A percentile compares a stretch with the other conserved stretches of the same genome.
Evolutionary conservation across 164 flowering plant genomes (phyloP).

Genomic region (Dillenia suffruticosa): DNA sequence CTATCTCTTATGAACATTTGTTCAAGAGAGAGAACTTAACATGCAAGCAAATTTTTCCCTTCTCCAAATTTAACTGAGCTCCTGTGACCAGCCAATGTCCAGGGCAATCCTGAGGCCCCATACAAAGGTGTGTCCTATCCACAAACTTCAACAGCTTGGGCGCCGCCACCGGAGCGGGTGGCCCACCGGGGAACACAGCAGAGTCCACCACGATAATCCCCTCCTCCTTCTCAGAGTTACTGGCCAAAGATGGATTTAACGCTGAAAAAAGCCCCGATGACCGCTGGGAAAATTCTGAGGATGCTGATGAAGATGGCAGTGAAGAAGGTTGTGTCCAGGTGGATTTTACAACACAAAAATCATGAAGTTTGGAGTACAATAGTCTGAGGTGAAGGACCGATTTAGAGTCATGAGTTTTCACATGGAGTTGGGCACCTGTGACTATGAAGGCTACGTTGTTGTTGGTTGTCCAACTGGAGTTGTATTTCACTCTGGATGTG

Average conservation of each 20-base stretch:
- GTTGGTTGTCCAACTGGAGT: constrained; percentile 34
- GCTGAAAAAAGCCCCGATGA: constrained; percentile 14
- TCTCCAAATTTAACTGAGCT: constrained; percentile 63
- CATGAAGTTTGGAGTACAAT: constrained; percentile 38
- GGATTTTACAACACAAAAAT: constrained; percentile 28
- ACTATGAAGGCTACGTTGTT: constrained; percentile 46
- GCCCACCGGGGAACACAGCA: constrained; percentile 57
- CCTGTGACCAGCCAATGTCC: constrained; percentile 91
- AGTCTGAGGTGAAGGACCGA: constrained; percentile 69
- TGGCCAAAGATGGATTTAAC: constrained; percentile 33
- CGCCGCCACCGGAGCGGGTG: constrained; percentile 51
- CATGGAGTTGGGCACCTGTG: constrained; percentile 72
- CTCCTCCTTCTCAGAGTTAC: constrained; percentile 31
- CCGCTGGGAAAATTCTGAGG: too few species aligned
- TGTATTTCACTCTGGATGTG: constrained; percentile 51
- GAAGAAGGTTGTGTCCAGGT: constrained; percentile 50
- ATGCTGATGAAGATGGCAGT: too few species aligned
- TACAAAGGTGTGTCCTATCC: constrained; percentile 51
- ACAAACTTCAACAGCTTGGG: constrained; percentile 57
- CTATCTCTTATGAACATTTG: neutral
- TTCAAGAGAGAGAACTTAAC: constrained; percentile 69
- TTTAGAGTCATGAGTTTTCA: constrained; percentile 45
- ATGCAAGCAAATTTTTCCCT: constrained; percentile 60
- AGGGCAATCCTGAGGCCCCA: constrained; percentile 75
- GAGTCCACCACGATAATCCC: constrained; percentile 55